A percentile compares a stretch with the other conserved stretches of the same genome.
Evolutionary conservation across 164 flowering plant species (phyloP).

Genomic region (Annona squamosa): DNA sequence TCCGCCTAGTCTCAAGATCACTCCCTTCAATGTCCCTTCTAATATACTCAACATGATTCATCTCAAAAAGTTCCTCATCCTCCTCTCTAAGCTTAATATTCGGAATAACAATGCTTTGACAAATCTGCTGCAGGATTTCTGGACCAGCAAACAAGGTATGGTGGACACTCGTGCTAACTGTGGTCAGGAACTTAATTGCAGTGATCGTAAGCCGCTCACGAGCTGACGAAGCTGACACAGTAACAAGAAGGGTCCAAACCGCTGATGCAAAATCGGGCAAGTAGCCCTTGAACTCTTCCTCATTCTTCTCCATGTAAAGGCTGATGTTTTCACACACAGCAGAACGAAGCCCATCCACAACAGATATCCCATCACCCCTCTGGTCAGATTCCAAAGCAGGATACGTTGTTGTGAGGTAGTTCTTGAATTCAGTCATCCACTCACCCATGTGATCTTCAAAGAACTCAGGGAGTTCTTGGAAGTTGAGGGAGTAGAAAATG

Average conservation of each 20-base stretch:
- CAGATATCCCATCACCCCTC: slow-evolving; percentile 37
- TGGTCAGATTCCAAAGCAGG: slow-evolving; percentile 49
- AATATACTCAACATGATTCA: slow-evolving; percentile 83
- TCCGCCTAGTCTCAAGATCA: slow-evolving; percentile 89
- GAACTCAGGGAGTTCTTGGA: slow-evolving; percentile 87
- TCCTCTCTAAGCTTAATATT: slow-evolving; percentile 83
- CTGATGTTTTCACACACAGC: slow-evolving; percentile 89
- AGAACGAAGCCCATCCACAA: slow-evolving; percentile 70
- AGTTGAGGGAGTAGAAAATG: slow-evolving; percentile 74
- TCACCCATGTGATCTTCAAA: slow-evolving; percentile 90
- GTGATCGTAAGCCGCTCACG: slow-evolving; percentile 68
- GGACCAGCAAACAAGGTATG: slow-evolving; percentile 57
- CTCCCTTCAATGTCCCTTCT: slow-evolving; percentile 95
- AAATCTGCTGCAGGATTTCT: slow-evolving; percentile 54
- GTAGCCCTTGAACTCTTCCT: slow-evolving; percentile 71
- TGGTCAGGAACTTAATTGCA: slow-evolving; percentile 80
- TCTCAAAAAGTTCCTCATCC: slow-evolving; percentile 90
- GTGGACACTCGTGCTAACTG: slow-evolving; percentile 74
- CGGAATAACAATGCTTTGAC: slow-evolving; percentile 77
- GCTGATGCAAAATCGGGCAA: slow-evolving; percentile 64
- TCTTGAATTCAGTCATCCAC: slow-evolving; percentile 81
- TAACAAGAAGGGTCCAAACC: slow-evolving; percentile 63
- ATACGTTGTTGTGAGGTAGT: slow-evolving; percentile 49
- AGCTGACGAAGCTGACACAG: slow-evolving; percentile 41
- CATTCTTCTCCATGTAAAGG: slow-evolving; percentile 85